These are phyloP conservation scores for Chlamydomonas eustigma DNA, from an alignment of 139 green algal genomes.

Conservation along the genomic window DNA sequence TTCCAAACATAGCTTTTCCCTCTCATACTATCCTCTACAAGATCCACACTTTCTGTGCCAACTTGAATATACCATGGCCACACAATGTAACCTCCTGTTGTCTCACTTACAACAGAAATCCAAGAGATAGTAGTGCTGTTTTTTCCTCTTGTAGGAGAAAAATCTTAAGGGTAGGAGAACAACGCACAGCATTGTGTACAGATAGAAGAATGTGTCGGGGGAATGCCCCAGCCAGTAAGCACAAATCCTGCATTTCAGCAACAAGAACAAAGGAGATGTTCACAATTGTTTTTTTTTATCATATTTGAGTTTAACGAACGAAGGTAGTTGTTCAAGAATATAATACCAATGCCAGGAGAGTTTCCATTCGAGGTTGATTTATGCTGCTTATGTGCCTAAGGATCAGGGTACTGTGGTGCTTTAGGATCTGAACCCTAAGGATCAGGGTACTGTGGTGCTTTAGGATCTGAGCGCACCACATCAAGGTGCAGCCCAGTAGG, in stretches of 20 bases:
- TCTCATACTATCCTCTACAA: no score
- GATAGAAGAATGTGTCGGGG: slow-evolving; percentile 64
- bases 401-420: no score
- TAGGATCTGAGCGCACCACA: slow-evolving; percentile 12
- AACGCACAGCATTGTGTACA: slow-evolving; percentile 56
- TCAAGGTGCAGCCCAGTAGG: slow-evolving; percentile 13
- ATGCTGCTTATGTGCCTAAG: no score
- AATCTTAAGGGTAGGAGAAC: slow-evolving; percentile 51
- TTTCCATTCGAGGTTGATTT: no score
- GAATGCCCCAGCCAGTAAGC: slow-evolving; percentile 74
- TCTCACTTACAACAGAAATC: slow-evolving; percentile 46
- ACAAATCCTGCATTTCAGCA: slow-evolving; percentile 16
- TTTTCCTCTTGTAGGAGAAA: slow-evolving; percentile 23
- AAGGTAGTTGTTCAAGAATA: not conserved
- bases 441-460: no score
- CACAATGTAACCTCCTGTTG: not conserved
- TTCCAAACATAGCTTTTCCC: no score
- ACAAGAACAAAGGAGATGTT: not conserved
- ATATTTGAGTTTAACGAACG: not conserved
- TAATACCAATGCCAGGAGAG: no score
- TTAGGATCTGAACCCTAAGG: no score
- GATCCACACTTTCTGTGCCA: no score
- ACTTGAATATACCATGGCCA: not conserved
- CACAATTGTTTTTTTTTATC: not conserved
- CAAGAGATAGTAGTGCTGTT: slow-evolving; percentile 57